Conservation (phyloP, 1,284 basidiomycete species). For the Irpex lacteus region DNA sequence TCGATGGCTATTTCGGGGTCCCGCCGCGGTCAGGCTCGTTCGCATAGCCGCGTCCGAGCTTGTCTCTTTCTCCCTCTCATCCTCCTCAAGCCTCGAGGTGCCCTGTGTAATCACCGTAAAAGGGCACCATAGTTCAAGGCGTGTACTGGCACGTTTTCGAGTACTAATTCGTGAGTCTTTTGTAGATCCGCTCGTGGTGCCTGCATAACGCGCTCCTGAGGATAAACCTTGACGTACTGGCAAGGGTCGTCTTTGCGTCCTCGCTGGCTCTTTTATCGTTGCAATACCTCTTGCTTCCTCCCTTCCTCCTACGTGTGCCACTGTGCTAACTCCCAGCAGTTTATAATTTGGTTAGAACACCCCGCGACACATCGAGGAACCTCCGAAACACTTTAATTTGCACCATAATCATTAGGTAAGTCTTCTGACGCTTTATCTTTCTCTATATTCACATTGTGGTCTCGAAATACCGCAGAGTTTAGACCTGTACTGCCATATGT, state of each 20-base stretch:
- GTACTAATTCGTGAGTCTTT: conserved; percentile 19
- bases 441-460: background rate
- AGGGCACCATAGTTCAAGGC: background rate
- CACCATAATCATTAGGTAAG: conserved; percentile 3
- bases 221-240: conserved; percentile 10
- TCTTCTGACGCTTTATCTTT: background rate
- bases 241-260: background rate
- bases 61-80: conserved; percentile 7
- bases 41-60: background rate
- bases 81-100: conserved; percentile 7
- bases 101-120: background rate
- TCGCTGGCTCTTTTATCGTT: background rate
- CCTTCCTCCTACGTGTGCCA: background rate
- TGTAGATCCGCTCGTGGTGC: background rate
- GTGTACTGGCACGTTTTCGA: background rate
- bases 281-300: no score
- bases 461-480: background rate
- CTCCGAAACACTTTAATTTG: conserved; percentile 6
- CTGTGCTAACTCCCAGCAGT: conserved; percentile 5
- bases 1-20: conserved; percentile 20
- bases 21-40: conserved; percentile 2
- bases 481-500: background rate
- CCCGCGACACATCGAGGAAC: background rate
- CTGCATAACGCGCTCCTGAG: background rate
- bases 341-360: conserved; percentile 11